phyloP scores from a whole-genome alignment of 1,139 yeast genomes.

The Saccharomyces hybrid region DNA sequence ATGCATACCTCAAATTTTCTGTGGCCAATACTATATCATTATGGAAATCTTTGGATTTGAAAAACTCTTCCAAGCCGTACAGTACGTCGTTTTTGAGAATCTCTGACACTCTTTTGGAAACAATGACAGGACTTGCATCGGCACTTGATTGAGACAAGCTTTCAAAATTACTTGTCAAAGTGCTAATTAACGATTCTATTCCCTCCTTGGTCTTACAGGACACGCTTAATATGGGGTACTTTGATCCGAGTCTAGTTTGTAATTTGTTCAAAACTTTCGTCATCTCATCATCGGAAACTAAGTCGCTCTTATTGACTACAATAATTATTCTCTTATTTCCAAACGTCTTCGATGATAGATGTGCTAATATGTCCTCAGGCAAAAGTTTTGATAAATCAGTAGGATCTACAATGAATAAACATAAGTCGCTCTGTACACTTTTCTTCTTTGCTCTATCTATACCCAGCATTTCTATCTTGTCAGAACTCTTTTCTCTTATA shows the following conservation, averaged over 20 bases:
- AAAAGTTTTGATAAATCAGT: conserved; percentile 10
- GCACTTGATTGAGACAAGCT: conserved; percentile 38
- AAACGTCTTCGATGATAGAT: conserved; percentile 28
- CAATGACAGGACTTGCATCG: conserved; percentile 53
- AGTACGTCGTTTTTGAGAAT: conserved; percentile 66
- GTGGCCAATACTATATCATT: conserved; percentile 72
- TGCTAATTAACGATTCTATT: conserved; percentile 38
- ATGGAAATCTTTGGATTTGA: conserved; percentile 42
- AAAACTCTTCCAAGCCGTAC: conserved; percentile 60
- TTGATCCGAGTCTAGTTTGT: conserved; percentile 11
- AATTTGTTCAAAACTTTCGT: not conserved
- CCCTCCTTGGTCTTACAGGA: conserved; percentile 63
- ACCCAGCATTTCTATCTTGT: conserved; percentile 72
- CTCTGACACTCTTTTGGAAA: conserved; percentile 72
- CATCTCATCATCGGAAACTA: conserved; percentile 33
- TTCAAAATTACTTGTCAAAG: conserved; percentile 42
- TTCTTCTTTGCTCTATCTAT: conserved; percentile 64
- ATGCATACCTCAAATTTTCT: conserved; percentile 66
- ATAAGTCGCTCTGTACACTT: conserved; percentile 54
- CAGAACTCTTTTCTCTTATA: conserved; percentile 49
- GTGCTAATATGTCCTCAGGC: conserved; percentile 16
- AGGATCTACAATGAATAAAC: conserved; percentile 42
- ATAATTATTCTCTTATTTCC: conserved; percentile 35
- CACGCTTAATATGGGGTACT: conserved; percentile 35
- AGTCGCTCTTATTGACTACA: conserved; percentile 57